These are phyloP conservation scores for Linnemannia elongata DNA, from an alignment of 192 early-diverging fungal genomes.

Conservation along the genomic window DNA sequence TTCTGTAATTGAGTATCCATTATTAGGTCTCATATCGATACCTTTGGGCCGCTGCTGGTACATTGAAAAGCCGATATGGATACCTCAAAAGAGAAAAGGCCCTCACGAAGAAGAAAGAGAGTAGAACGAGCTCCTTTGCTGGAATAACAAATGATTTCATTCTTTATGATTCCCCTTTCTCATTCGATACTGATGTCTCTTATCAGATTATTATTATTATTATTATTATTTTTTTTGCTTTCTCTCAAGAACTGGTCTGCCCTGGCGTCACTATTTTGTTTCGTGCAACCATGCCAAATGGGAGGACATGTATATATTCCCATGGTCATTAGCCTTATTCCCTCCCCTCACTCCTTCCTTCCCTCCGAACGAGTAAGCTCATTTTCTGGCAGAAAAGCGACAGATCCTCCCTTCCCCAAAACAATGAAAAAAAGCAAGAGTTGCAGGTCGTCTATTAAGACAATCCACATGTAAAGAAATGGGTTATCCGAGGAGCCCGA, in stretches of 20 bases:
- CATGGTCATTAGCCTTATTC: too few relatives aligned
- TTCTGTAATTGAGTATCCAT: not conserved
- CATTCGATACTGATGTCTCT: not conserved
- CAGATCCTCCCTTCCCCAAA: not conserved
- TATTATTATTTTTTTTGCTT: not conserved
- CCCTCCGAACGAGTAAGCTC: not conserved
- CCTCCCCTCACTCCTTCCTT: too few relatives aligned
- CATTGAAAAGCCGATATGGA: not conserved
- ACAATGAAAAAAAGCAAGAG: not conserved
- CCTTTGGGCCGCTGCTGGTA: not conserved
- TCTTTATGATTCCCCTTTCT: not conserved
- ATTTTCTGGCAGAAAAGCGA: not conserved
- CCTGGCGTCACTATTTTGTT: conserved; percentile 2
- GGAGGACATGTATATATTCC: too few relatives aligned
- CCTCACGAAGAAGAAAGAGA: not conserved
- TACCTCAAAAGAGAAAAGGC: not conserved
- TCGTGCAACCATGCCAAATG: not conserved
- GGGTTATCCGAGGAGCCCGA: not conserved
- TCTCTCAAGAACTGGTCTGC: not conserved
- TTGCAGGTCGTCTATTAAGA: not conserved
- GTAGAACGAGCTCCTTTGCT: too few relatives aligned
- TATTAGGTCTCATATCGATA: not conserved
- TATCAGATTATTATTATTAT: too few relatives aligned
- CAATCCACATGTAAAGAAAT: not conserved
- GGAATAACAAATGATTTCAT: too few relatives aligned